phyloP scores from a whole-genome alignment of 1,284 basidiomycete species.

The Phlebopus sp. region DNA sequence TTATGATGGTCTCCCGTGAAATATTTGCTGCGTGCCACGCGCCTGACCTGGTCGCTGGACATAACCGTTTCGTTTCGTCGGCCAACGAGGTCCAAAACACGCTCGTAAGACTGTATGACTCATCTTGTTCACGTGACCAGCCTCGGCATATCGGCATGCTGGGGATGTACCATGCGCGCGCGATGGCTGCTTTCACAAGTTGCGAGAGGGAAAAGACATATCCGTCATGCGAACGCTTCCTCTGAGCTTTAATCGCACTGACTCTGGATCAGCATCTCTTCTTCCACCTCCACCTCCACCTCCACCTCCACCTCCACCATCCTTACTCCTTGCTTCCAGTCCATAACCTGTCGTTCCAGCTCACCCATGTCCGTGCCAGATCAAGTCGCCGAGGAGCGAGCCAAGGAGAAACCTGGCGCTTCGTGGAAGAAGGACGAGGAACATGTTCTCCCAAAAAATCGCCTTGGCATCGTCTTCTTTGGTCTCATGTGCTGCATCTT shows the following conservation, averaged over 20 bases:
- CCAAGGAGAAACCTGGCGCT: conserved; percentile 36
- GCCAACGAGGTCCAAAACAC: too few species aligned
- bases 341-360: not conserved
- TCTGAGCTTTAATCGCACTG: too few species aligned
- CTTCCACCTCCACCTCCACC: too few species aligned
- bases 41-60: too few species aligned
- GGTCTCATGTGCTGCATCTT: conserved; percentile 57
- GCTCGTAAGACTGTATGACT: not conserved
- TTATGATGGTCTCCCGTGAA: too few species aligned
- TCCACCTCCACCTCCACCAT: too few species aligned
- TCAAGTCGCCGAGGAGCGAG: conserved; percentile 14
- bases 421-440: conserved; percentile 53
- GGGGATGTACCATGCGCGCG: not conserved
- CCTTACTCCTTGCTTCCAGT: too few species aligned
- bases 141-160: conserved; percentile 4
- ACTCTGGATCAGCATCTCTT: too few species aligned
- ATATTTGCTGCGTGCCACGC: too few species aligned
- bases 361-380: not conserved
- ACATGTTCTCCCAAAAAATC: conserved; percentile 54
- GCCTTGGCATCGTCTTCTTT: conserved; percentile 49
- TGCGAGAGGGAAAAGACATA: too few species aligned
- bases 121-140: not conserved
- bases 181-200: not conserved
- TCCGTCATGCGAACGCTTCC: not conserved
- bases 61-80: too few species aligned